Conservation (phyloP, 139 green algal genomes). For the Chlamydomonas incerta region DNA sequence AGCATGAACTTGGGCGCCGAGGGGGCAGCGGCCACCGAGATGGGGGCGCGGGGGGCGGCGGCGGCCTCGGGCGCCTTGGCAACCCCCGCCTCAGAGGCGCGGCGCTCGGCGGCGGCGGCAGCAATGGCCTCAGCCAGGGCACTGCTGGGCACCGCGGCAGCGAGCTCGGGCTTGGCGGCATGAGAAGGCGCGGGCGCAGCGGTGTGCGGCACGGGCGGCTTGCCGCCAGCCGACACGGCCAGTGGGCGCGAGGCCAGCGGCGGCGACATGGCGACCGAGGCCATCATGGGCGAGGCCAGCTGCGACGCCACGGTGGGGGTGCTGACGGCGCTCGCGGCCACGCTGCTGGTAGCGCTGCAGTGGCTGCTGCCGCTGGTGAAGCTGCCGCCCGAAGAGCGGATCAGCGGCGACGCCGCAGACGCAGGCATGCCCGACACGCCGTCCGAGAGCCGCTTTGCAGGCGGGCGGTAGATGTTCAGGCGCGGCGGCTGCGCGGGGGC, state of each 20-base stretch:
- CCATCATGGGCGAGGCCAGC: not conserved
- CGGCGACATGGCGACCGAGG: conserved; percentile 2
- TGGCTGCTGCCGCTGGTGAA: conserved; percentile 8
- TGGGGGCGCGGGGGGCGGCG: not conserved
- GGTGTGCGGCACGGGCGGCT: conserved; percentile 7
- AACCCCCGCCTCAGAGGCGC: conserved; percentile 24
- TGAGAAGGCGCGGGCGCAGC: not conserved
- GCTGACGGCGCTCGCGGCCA: not conserved
- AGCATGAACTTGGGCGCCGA: not conserved
- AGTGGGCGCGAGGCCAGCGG: not conserved
- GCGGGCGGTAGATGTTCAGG: conserved; percentile 30
- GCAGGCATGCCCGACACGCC: not conserved
- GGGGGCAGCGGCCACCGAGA: not conserved
- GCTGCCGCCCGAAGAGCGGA: not conserved
- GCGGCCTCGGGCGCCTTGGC: not conserved
- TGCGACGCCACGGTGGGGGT: conserved; percentile 3
- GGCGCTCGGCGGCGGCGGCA: not conserved
- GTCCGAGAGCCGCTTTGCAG: conserved; percentile 19
- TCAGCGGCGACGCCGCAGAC: not conserved
- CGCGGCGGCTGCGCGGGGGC: not conserved
- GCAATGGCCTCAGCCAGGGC: conserved; percentile 33
- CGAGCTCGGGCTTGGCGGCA: not conserved
- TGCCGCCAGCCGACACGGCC: not conserved
- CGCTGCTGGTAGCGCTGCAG: not conserved
- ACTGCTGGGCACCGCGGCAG: not conserved